Evolutionary conservation across 768 basidiomycete species (phyloP), one percentile per base, ranked within the genome.

Genomic region (Antrodiella citrinella): DNA sequence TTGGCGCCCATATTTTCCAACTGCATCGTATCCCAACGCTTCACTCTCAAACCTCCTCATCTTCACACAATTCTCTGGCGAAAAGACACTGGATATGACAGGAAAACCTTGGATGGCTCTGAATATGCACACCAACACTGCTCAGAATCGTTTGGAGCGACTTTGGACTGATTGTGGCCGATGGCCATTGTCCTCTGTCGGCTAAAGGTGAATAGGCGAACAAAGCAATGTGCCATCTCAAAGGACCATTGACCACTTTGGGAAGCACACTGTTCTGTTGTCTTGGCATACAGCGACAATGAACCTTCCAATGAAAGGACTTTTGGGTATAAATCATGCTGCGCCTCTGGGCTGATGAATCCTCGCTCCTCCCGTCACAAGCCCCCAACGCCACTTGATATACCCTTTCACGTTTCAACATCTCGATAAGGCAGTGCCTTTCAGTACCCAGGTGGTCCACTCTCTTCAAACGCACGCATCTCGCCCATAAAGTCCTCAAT

Each of bases 151-250:
- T 18, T 21, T 10, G 22, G 39, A 52, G 20, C 20, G 24, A 13
- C 48, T 26, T 51, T 15, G 30, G 38, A 46, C n/a, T 46, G 23
- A 46, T 23, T 24, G 45, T 23, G 11, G 26, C 45, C 19, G 9
- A 48, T 26, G 23, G 38, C 35, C 20, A 24, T 48, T 48, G 38
- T 35, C 5, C 25, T 48, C 38, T n/a, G 19, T 35, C 26, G 18
- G 51, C 23, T 25, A 54, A 49, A 46, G 18, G 21, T 2, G 22
- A 35, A 15, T 7, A 15, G 30, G 15, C 30, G 30, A 35, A 35
- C 30, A 35, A 35, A 35, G 30, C 30, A 35, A 15, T 35, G 30
- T 51, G 21, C 18, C 13, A 41, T 24, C 49, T 43, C 38, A 2
- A 23, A 44, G 20, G 43, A 44, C 43, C 3, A 44, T 44, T 12